These are phyloP conservation scores for Solanum lycopersicoides DNA, from an alignment of 257 asterid genomes.

Conservation along the genomic window DNA sequence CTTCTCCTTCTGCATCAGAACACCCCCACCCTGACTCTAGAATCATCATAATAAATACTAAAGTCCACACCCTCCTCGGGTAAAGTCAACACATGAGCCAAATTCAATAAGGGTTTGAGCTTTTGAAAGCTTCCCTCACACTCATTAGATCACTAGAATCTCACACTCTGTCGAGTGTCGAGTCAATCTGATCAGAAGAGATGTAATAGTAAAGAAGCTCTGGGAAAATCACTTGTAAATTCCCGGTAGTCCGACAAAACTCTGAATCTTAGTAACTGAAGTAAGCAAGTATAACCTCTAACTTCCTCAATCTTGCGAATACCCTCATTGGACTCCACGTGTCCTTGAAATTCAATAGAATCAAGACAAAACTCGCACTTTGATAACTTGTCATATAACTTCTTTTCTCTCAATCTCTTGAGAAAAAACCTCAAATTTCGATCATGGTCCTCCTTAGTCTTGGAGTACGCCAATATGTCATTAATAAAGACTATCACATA, in stretches of 20 bases:
- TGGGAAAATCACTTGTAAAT: not conserved
- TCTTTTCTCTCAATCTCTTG: too few relatives aligned
- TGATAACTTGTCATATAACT: too few relatives aligned
- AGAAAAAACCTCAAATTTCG: too few relatives aligned
- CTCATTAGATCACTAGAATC: not conserved
- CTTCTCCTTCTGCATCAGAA: not conserved
- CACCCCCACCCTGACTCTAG: not conserved
- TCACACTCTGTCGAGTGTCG: not conserved
- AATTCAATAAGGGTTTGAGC: not conserved
- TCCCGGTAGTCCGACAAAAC: not conserved
- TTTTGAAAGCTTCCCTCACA: not conserved
- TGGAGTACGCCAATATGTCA: too few relatives aligned
- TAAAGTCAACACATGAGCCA: not conserved
- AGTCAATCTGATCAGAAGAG: too few relatives aligned
- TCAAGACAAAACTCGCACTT: too few relatives aligned
- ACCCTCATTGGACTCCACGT: not conserved
- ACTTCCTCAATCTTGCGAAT: not conserved
- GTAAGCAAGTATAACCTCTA: not conserved
- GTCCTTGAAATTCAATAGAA: too few relatives aligned
- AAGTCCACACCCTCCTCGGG: not conserved
- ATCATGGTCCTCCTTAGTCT: too few relatives aligned
- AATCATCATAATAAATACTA: too few relatives aligned
- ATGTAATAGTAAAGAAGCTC: not conserved
- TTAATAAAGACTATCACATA: too few relatives aligned
- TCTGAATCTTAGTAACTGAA: not conserved